phyloP scores from a whole-genome alignment of 495 filamentous ascomycete species.

The Bathelium albidoporum region DNA sequence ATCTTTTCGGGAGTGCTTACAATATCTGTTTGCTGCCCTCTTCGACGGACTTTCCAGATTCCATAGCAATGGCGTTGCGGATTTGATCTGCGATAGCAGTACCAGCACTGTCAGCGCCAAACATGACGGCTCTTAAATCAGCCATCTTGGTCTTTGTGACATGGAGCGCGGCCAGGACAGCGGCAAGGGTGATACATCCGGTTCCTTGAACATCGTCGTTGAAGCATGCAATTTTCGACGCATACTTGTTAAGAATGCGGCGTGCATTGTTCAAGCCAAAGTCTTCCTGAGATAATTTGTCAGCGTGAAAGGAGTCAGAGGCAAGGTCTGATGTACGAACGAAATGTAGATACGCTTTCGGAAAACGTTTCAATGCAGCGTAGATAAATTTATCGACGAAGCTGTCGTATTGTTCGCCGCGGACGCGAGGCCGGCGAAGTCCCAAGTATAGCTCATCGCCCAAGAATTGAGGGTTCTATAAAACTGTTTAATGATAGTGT shows the following conservation, averaged over 20 bases:
- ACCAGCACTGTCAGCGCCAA: conserved; percentile 77
- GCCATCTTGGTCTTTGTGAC: conserved; percentile 54
- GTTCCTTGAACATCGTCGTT: conserved; percentile 92
- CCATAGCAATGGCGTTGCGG: conserved; percentile 61
- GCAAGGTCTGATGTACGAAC: conserved; percentile 31
- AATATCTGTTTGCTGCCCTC: conserved; percentile 78
- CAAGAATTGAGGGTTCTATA: conserved; percentile 56
- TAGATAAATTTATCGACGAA: conserved; percentile 69
- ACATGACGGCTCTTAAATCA: conserved; percentile 62
- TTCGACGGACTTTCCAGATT: conserved; percentile 54
- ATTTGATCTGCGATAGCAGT: conserved; percentile 81
- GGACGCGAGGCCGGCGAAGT: conserved; percentile 50
- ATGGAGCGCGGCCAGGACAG: conserved; percentile 61
- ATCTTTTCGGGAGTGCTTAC: conserved; percentile 37
- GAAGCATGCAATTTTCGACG: conserved; percentile 58
- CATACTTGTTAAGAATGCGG: conserved; percentile 65
- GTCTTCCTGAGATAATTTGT: conserved; percentile 30
- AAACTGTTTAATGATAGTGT: conserved; percentile 14
- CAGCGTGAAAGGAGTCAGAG: not conserved
- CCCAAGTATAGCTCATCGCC: conserved; percentile 79
- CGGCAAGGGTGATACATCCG: conserved; percentile 76
- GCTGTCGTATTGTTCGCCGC: conserved; percentile 66
- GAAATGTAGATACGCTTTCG: conserved; percentile 77
- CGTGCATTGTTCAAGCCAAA: conserved; percentile 50
- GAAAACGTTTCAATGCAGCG: conserved; percentile 56